Evolutionary conservation across 331 rosid genomes (phyloP).

Genomic region (Arachis monticola): DNA sequence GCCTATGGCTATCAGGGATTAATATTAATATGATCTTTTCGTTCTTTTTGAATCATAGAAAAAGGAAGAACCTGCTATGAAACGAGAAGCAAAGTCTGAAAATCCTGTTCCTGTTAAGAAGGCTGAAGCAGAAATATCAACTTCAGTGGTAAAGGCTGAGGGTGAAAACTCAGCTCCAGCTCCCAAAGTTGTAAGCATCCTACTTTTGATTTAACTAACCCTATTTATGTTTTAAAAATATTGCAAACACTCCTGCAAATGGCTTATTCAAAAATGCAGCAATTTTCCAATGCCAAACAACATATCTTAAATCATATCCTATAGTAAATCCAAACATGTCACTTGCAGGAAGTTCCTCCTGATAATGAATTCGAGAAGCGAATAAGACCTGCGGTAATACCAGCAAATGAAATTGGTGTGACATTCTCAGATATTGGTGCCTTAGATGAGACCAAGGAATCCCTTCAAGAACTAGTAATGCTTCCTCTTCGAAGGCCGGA

Average conservation of each 20-base stretch:
- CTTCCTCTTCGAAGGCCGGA: slow-evolving; percentile 95
- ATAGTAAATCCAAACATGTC: not conserved
- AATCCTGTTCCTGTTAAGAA: slow-evolving; percentile 46
- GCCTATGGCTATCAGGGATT: not conserved
- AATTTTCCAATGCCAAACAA: slow-evolving; percentile 6
- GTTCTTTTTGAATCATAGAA: not conserved
- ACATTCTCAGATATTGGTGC: slow-evolving; percentile 89
- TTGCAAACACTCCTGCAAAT: not conserved
- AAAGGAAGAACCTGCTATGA: slow-evolving; percentile 45
- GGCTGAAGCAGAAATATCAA: slow-evolving; percentile 52
- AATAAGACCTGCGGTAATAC: slow-evolving; percentile 91
- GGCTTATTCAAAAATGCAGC: slow-evolving; percentile 25
- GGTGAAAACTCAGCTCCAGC: slow-evolving; percentile 55
- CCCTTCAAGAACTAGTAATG: slow-evolving; percentile 96
- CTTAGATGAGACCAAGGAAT: slow-evolving; percentile 83
- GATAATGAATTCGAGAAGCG: slow-evolving; percentile 97
- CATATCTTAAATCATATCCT: not conserved
- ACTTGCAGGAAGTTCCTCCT: slow-evolving; percentile 70
- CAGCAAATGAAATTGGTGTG: slow-evolving; percentile 80
- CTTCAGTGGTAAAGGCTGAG: slow-evolving; percentile 51
- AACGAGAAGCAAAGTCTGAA: slow-evolving; percentile 57
- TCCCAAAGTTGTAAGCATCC: slow-evolving; percentile 58
- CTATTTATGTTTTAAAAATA: slow-evolving; percentile 23
- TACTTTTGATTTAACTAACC: not conserved
- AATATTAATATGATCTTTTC: slow-evolving; percentile 23